phyloP scores from a whole-genome alignment of 305 asterid genomes.

The Fraxinus greggii region DNA sequence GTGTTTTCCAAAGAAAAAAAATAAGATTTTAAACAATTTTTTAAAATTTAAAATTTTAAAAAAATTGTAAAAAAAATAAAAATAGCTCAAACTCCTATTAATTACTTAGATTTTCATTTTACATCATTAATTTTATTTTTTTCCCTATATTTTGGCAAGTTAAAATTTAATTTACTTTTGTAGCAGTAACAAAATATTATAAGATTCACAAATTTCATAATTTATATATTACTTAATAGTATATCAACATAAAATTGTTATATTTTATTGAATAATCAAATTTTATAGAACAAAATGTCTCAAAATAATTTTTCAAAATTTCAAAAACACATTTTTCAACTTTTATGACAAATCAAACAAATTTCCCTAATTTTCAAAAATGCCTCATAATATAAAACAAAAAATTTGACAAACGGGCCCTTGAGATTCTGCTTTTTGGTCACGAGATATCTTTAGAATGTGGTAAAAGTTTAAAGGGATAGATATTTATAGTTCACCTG shows the following conservation, averaged over 20 bases:
- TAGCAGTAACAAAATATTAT: background rate
- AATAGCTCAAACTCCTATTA: background rate
- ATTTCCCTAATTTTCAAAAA: background rate
- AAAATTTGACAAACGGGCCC: background rate
- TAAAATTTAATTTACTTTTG: background rate
- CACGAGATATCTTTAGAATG: conserved; percentile 15
- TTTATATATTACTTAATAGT: background rate
- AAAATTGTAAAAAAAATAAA: background rate
- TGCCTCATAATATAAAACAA: background rate
- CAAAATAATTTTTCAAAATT: background rate
- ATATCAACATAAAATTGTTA: background rate
- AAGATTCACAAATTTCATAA: background rate
- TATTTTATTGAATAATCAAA: background rate
- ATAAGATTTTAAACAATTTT: too few species aligned
- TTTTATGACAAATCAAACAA: background rate
- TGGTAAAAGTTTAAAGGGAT: background rate
- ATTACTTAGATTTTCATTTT: background rate
- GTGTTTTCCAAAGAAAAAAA: background rate
- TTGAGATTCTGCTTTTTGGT: conserved; percentile 16
- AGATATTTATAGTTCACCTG: background rate
- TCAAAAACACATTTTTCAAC: background rate
- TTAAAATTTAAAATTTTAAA: too few species aligned
- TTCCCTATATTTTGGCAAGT: background rate
- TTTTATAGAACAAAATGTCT: background rate
- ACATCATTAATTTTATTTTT: background rate